Base-by-base conservation (phyloP, 306 rosid genomes). In the Quercus bicolor region DNA sequence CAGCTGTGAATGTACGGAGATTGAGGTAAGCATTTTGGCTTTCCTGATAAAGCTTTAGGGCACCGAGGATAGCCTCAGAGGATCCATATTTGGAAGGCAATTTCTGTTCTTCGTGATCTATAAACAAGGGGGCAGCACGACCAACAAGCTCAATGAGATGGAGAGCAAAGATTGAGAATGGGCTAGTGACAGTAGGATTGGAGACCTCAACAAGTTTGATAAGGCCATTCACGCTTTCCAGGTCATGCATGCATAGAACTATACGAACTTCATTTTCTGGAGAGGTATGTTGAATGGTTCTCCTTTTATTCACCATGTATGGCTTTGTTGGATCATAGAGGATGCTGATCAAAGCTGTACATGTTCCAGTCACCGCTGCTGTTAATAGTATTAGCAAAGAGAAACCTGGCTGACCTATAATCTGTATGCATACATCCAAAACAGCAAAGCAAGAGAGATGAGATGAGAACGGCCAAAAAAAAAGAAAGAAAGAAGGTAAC, bases 281-380 rank as follows among this genome's bases (percentile, higher is more conserved):
- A 11, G 90, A 84, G 3, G 86, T 83, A 83, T 94, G 94, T 51
- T 92, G 97, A 77, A 94, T 82, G 60, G 87, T 88, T 78, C 97
- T 87, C 24, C 92, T 83, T 85, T 88, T 89, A 84, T 51, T 87
- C 57, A 92, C 81, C 84, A 85, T 91, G 88, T 94, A 92, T 23
- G 97, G 98, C 76, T 54, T 91, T 77, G 97, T 78, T 24, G 98
- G 98, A 72, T 94, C 98, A 52, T 91, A 89, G 5, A 92, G 62
- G 51, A 89, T 18, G 80, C 86, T 62, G 79, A 94, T 83, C 55
- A 94, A 11, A 13, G 97, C 94, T 33, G 90, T 81, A 18, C 59
- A n/a, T 0, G 72, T 18, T 55, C 86, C 88, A 5, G 92, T 94
- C 31, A 86, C 1, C 14, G 4, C 0, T 51, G 52, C 9, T 31